These are phyloP conservation scores for Eudorina sp. DNA, from an alignment of 139 green algal species.

Conservation along the genomic window DNA sequence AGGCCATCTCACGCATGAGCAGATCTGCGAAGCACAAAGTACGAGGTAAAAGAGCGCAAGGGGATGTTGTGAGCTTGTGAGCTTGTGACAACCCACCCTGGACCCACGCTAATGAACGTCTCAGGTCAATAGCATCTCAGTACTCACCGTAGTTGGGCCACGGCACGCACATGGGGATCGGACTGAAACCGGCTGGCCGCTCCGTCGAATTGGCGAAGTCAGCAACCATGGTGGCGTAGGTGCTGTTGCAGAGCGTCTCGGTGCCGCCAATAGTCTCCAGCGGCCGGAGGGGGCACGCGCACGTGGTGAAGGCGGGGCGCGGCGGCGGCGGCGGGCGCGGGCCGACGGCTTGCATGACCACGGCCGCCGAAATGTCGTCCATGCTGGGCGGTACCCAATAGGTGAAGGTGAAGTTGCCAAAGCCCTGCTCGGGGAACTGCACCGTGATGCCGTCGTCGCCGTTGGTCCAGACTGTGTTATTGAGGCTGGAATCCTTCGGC, in stretches of 20 bases:
- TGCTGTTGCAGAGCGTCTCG: slow-evolving; percentile 24
- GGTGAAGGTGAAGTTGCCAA: slow-evolving; percentile 57
- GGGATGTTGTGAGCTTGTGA: no score
- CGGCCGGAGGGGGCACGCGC: slow-evolving; percentile 33
- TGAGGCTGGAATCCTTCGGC: slow-evolving; percentile 2
- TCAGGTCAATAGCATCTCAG: no score
- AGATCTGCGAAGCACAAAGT: slow-evolving; percentile 24
- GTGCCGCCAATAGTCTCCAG: neutral
- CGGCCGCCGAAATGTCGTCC: slow-evolving; percentile 60
- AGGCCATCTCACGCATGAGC: neutral
- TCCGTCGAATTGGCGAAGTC: neutral
- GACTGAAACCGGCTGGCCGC: neutral
- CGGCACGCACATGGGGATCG: neutral
- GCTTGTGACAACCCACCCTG: no score
- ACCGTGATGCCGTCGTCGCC: neutral
- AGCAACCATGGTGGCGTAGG: slow-evolving; percentile 11
- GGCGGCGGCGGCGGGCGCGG: slow-evolving; percentile 46
- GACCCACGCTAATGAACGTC: no score
- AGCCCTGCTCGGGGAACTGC: slow-evolving; percentile 36
- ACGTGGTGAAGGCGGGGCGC: neutral
- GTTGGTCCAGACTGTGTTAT: no score
- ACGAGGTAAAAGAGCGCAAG: no score
- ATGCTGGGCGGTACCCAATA: slow-evolving; percentile 55
- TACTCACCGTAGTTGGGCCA: slow-evolving; percentile 46
- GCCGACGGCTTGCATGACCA: slow-evolving; percentile 39